phyloP scores from a whole-genome alignment of 768 basidiomycete genomes.

The Pleurotus salmoneostramineus region DNA sequence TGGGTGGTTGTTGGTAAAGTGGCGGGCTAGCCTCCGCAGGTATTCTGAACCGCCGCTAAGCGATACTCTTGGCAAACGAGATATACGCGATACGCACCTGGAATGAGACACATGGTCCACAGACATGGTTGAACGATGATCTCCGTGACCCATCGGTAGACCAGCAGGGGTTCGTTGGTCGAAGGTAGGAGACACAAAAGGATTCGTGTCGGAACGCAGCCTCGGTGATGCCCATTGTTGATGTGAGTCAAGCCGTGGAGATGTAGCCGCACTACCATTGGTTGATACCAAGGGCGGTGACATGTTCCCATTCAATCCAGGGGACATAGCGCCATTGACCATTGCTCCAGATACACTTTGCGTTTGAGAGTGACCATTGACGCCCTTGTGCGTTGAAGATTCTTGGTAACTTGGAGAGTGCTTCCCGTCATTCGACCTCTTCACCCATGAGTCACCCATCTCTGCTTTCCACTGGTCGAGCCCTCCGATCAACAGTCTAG shows the following conservation, averaged over 20 bases:
- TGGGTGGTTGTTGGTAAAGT: constrained; percentile 11
- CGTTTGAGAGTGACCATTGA: background rate
- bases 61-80: background rate
- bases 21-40: constrained; percentile 32
- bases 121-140: constrained; percentile 30
- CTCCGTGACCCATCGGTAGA: background rate
- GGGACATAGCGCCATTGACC: background rate
- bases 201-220: constrained; percentile 18
- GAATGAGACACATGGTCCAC: constrained; percentile 39
- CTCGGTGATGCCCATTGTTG: constrained; percentile 27
- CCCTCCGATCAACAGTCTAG: constrained; percentile 84
- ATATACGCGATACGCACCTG: constrained; percentile 27
- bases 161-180: constrained; percentile 9
- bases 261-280: constrained; percentile 13
- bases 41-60: constrained; percentile 20
- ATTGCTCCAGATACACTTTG: background rate
- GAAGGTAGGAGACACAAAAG: constrained; percentile 7
- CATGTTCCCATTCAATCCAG: background rate
- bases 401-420: constrained; percentile 19
- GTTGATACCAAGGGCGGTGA: constrained; percentile 12
- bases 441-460: constrained; percentile 39
- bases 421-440: constrained; percentile 14
- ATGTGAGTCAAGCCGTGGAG: constrained; percentile 21
- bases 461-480: constrained; percentile 74
- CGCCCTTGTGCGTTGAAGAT: constrained; percentile 16